Conservation (phyloP, 116 monocot species). For the Dioscorea cayenensis region DNA sequence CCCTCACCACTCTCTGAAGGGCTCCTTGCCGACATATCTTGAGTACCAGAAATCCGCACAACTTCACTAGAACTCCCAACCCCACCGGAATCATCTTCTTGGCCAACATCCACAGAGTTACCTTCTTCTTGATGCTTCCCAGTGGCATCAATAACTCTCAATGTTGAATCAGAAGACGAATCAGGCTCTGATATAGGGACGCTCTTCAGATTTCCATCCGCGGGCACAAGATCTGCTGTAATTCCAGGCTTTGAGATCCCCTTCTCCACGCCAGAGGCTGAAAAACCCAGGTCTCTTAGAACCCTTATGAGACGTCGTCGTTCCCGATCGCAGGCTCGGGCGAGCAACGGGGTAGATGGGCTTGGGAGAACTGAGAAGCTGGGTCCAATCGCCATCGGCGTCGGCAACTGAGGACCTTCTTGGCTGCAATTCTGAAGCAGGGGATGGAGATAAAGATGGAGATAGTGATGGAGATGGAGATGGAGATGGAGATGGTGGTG, state of each 20-base stretch:
- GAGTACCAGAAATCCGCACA: not conserved
- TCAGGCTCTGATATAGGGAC: no score
- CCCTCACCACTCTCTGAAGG: constrained; percentile 14
- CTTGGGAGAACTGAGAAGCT: constrained; percentile 50
- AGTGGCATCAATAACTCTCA: not conserved
- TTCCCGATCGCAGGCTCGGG: no score
- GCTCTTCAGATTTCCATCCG: no score
- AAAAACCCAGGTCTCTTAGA: not conserved
- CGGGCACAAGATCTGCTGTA: not conserved
- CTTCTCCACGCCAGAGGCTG: not conserved
- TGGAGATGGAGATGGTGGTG: constrained; percentile 6
- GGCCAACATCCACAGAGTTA: not conserved
- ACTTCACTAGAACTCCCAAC: not conserved
- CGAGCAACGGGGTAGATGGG: constrained; percentile 3
- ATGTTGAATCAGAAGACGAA: not conserved
- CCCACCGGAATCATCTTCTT: not conserved
- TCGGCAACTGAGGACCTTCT: constrained; percentile 1
- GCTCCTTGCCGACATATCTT: constrained; percentile 4
- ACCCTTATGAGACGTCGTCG: not conserved
- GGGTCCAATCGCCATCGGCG: constrained; percentile 70
- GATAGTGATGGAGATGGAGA: constrained; percentile 2
- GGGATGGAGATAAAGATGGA: not conserved
- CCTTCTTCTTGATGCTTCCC: not conserved
- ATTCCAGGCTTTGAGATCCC: not conserved
- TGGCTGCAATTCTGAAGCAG: no score